These are phyloP conservation scores for Sordaria brevicollis DNA, from an alignment of 495 filamentous ascomycete genomes.

Conservation along the genomic window DNA sequence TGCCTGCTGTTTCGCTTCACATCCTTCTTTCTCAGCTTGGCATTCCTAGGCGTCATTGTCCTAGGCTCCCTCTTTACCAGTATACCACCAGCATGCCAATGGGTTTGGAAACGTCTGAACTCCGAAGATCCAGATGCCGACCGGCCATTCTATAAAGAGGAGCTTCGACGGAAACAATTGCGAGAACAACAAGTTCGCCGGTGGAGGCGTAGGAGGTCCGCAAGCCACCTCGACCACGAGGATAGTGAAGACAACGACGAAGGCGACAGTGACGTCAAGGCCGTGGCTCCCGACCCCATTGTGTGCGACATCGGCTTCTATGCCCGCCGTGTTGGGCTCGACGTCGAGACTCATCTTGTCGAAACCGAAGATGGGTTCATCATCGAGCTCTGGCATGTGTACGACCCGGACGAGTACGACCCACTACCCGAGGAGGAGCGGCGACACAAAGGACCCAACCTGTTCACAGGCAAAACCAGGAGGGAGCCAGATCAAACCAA, in stretches of 20 bases:
- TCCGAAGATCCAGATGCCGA: constrained; percentile 45
- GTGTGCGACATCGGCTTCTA: constrained; percentile 79
- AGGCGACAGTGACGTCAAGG: constrained; percentile 44
- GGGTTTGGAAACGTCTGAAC: constrained; percentile 37
- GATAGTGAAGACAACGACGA: constrained; percentile 29
- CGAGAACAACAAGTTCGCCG: constrained; percentile 45
- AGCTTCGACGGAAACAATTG: constrained; percentile 36
- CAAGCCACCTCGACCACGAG: constrained; percentile 14
- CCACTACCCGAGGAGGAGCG: constrained; percentile 28
- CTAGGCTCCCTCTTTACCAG: constrained; percentile 57
- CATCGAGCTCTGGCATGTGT: constrained; percentile 81
- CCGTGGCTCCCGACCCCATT: constrained; percentile 71
- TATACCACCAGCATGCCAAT: constrained; percentile 38
- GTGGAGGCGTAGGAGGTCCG: constrained; percentile 45
- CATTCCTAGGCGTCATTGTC: constrained; percentile 67
- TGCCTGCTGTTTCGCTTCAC: constrained; percentile 48
- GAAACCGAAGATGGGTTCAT: constrained; percentile 95
- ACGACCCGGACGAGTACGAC: constrained; percentile 66
- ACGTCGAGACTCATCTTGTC: constrained; percentile 73
- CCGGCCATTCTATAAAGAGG: constrained; percentile 64
- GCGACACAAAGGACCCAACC: constrained; percentile 29
- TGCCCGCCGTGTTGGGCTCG: constrained; percentile 76
- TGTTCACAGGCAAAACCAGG: constrained; percentile 19
- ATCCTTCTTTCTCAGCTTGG: constrained; percentile 65
- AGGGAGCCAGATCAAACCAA: constrained; percentile 6